phyloP scores from a whole-genome alignment of 495 filamentous ascomycete genomes.

The Podospora conica region DNA sequence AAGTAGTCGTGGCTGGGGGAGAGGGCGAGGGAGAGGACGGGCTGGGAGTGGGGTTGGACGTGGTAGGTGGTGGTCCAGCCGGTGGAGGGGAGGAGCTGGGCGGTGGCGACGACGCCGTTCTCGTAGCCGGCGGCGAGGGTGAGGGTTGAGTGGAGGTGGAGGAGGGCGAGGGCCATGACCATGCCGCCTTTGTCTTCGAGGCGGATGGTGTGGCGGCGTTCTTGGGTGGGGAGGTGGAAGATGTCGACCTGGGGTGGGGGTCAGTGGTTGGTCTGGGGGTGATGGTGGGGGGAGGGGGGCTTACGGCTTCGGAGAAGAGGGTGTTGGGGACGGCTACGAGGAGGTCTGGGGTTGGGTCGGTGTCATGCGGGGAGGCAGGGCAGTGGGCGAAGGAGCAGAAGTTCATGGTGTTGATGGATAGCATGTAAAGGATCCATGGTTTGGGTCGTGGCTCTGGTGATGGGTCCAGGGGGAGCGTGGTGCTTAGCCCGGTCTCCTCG shows the following conservation, averaged over 20 bases:
- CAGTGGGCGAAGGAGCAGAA: slow-evolving; percentile 85
- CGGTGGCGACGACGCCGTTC: slow-evolving; percentile 67
- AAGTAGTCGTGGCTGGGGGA: slow-evolving; percentile 54
- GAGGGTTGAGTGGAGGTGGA: slow-evolving; percentile 37
- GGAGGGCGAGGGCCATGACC: slow-evolving; percentile 77
- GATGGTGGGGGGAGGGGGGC: slow-evolving; percentile 13
- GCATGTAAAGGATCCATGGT: slow-evolving; percentile 79
- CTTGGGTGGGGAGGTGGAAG: slow-evolving; percentile 72
- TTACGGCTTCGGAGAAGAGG: slow-evolving; percentile 64
- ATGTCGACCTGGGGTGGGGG: slow-evolving; percentile 60
- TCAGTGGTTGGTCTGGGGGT: neutral
- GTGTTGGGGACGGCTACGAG: slow-evolving; percentile 74
- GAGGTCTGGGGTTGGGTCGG: slow-evolving; percentile 28
- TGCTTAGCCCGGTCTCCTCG: slow-evolving; percentile 62
- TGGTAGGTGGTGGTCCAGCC: slow-evolving; percentile 61
- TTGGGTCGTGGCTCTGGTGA: slow-evolving; percentile 43
- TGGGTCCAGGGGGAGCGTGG: slow-evolving; percentile 59
- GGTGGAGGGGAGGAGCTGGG: slow-evolving; percentile 24
- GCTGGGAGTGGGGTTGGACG: slow-evolving; percentile 68
- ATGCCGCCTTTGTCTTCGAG: slow-evolving; percentile 68
- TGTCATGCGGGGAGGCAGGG: slow-evolving; percentile 15
- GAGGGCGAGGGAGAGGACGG: slow-evolving; percentile 72
- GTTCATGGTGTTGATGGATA: slow-evolving; percentile 89
- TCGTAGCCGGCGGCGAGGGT: slow-evolving; percentile 76
- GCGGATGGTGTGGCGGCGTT: slow-evolving; percentile 58